These are phyloP conservation scores for Cyclotella distinguenda DNA, from an alignment of 108 stramenopile species.

Conservation along the genomic window DNA sequence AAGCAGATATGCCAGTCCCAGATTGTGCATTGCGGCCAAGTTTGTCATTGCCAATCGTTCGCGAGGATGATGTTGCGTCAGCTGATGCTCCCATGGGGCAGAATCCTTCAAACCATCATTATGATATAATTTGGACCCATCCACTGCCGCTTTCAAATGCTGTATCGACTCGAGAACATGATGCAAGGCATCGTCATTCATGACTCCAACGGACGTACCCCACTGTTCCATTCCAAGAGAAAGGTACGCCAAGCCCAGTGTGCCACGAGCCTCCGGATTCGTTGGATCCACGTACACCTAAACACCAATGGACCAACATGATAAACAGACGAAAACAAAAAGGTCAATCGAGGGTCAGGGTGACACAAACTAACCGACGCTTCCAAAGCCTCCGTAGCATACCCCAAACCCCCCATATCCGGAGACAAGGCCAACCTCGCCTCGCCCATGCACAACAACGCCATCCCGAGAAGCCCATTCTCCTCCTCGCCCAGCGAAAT, in stretches of 20 bases:
- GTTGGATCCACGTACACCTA: constrained; percentile 37
- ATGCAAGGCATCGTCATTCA: constrained; percentile 1
- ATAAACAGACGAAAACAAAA: background rate
- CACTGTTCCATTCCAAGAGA: constrained; percentile 14
- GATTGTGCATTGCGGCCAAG: constrained; percentile 38
- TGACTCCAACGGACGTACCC: background rate
- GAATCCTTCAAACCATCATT: too few species aligned
- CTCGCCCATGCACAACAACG: constrained; percentile 41
- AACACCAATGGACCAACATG: too few species aligned
- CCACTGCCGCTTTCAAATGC: constrained; percentile 32
- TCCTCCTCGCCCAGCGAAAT: constrained; percentile 22
- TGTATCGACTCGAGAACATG: constrained; percentile 37
- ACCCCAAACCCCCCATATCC: background rate
- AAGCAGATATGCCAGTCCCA: constrained; percentile 32
- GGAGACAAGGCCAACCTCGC: constrained; percentile 19
- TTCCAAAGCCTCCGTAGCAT: constrained; percentile 31
- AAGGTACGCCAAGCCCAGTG: constrained; percentile 36
- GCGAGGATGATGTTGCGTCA: too few species aligned
- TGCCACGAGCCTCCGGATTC: constrained; percentile 16
- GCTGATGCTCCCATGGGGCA: too few species aligned
- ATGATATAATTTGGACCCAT: too few species aligned
- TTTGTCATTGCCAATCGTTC: constrained; percentile 7
- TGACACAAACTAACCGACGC: constrained; percentile 20
- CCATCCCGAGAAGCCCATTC: constrained; percentile 23
- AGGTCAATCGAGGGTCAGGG: too few species aligned